Base-by-base conservation (phyloP, 495 filamentous ascomycete species). In the Niebla homalea region DNA sequence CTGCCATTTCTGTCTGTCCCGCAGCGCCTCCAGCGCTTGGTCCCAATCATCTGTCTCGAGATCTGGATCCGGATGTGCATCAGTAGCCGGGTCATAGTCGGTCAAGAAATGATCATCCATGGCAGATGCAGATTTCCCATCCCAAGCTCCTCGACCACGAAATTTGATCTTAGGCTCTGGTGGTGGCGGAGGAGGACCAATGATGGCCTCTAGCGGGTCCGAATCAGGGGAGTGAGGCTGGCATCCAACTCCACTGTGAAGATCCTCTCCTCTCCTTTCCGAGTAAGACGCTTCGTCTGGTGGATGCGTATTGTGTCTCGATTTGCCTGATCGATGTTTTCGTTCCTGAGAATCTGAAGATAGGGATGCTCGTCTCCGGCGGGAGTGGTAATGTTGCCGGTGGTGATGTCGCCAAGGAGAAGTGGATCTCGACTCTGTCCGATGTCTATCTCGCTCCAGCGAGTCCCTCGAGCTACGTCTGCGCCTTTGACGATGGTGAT, bases 1-100 rank as follows among this genome's bases (percentile, higher is more conserved):
- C 55, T 82, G 86, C 87, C 85, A 94, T 41, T 78, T 80, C 56
- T 85, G 75, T 2, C 86, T 78, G 58, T 94, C 89, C n/a, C 85
- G 77, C 21, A 84, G 70, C 16, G 81, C 80, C 66, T 95, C 89
- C 2, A 90, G 67, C 12, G 87, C 82, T 51, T 85, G 74, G 39
- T 88, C 86, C 89, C 89, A 96, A 55, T 89, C 83, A 45, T 72
- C 64, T 26, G 10, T 35, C 7, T 60, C 63, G 2, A 65, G 67
- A 18, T 81, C 76, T 0, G 73, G 66, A 51, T 69, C 70, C 1
- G 67, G 65, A n/a, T 77, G 73, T 0, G 86, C 68, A 52, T 97
- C 92, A 2, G 70, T 62, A 1, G 69, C 66, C 0, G 90, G 89
- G 52, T 97, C 82, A 62, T 95, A 96, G 57, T 74, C 71, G 0